These are phyloP conservation scores for Phaeotremella skinneri DNA, from an alignment of 768 basidiomycete species.

Conservation along the genomic window DNA sequence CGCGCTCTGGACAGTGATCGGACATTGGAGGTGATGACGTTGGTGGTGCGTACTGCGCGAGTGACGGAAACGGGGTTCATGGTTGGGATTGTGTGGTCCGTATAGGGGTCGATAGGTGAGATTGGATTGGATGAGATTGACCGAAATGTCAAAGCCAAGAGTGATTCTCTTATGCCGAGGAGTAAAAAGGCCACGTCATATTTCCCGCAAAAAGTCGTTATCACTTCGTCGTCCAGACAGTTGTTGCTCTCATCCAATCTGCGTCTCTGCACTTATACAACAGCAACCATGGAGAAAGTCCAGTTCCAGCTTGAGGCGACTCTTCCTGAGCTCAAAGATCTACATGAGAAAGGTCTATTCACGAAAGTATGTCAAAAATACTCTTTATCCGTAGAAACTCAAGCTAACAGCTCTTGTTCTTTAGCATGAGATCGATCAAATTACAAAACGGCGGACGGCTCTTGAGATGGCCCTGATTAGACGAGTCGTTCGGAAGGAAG, in stretches of 20 bases:
- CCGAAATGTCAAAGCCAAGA: too few relatives aligned
- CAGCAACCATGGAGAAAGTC: conserved; percentile 75
- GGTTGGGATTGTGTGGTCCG: not conserved
- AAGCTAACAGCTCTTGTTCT: not conserved
- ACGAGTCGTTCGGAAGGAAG: conserved; percentile 76
- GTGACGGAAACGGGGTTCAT: too few relatives aligned
- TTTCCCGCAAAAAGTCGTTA: conserved; percentile 15
- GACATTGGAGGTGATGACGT: too few relatives aligned
- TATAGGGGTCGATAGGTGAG: not conserved
- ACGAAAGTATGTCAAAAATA: conserved; percentile 60
- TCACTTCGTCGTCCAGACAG: not conserved
- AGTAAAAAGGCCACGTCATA: conserved; percentile 23
- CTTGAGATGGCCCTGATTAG: conserved; percentile 83
- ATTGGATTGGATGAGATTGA: too few relatives aligned
- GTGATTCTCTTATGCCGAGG: too few relatives aligned
- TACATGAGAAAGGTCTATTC: conserved; percentile 80
- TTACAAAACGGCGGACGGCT: conserved; percentile 76
- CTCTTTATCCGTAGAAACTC: not conserved
- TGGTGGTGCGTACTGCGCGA: too few relatives aligned
- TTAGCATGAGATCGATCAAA: conserved; percentile 68
- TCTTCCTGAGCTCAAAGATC: conserved; percentile 92
- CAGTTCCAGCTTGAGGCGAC: conserved; percentile 95
- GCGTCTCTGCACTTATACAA: not conserved
- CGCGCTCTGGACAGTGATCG: too few relatives aligned
- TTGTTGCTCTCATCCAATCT: not conserved